These are phyloP conservation scores for Chlorella ohadii DNA, from an alignment of 139 green algal genomes.

Conservation along the genomic window DNA sequence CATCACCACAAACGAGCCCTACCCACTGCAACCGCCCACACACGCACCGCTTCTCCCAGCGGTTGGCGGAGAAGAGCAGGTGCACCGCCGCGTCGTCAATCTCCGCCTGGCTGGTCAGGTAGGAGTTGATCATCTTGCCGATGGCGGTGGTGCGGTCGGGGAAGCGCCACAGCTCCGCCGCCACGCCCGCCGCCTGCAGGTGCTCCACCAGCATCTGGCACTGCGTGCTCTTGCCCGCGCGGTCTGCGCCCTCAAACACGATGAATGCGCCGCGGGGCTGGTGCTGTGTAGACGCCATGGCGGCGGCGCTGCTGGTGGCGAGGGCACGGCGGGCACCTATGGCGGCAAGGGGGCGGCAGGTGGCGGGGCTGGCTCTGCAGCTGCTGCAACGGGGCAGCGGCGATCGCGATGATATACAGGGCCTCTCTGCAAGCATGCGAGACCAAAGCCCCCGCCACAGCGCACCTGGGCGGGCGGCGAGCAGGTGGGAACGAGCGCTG, in stretches of 20 bases:
- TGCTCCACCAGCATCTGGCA: slow-evolving; percentile 73
- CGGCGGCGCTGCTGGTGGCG: not conserved
- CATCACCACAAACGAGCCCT: not conserved
- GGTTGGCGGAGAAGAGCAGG: slow-evolving; percentile 95
- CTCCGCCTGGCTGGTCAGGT: slow-evolving; percentile 76
- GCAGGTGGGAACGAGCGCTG: no score
- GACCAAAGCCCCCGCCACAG: no score
- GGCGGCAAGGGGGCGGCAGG: no score
- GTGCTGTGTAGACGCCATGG: slow-evolving; percentile 6
- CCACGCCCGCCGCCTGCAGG: slow-evolving; percentile 54
- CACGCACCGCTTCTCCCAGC: slow-evolving; percentile 89
- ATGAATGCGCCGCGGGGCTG: slow-evolving; percentile 88
- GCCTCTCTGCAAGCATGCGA: no score
- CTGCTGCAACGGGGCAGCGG: no score
- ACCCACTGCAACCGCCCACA: not conserved
- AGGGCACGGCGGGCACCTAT: no score
- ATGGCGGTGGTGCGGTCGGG: slow-evolving; percentile 90
- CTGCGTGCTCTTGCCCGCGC: slow-evolving; percentile 97
- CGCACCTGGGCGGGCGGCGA: no score
- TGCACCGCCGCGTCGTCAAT: slow-evolving; percentile 86
- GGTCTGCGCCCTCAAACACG: slow-evolving; percentile 94
- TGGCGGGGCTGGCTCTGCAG: no score
- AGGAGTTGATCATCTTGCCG: slow-evolving; percentile 89
- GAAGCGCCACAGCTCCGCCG: slow-evolving; percentile 88
- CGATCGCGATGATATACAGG: no score